Conservation (phyloP, 768 basidiomycete species). For the Pleurotus sapidus region DNA sequence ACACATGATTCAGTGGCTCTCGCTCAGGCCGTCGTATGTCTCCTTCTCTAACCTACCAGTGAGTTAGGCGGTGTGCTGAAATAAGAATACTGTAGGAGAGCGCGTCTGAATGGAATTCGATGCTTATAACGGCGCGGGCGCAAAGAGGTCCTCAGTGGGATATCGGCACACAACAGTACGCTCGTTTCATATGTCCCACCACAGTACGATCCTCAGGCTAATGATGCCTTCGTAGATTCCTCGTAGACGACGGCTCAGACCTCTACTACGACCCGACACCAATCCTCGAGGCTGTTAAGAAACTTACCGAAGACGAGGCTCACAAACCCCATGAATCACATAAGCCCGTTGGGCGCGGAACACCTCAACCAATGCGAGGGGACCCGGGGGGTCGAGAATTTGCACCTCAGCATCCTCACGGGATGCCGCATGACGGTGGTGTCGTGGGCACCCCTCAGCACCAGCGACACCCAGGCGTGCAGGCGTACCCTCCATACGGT, state of each 20-base stretch:
- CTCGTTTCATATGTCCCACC: slow-evolving; percentile 11
- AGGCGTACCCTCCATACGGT: not conserved
- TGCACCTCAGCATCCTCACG: slow-evolving; percentile 13
- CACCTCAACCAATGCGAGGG: slow-evolving; percentile 26
- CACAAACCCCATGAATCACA: slow-evolving; percentile 14
- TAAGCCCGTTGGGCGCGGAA: slow-evolving; percentile 22
- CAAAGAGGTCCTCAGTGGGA: slow-evolving; percentile 88
- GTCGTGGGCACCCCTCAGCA: slow-evolving; percentile 16
- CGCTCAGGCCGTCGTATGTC: slow-evolving; percentile 64
- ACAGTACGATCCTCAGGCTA: not conserved
- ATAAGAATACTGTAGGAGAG: slow-evolving; percentile 45
- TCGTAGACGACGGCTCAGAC: slow-evolving; percentile 70
- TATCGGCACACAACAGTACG: slow-evolving; percentile 81
- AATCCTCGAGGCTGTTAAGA: slow-evolving; percentile 51
- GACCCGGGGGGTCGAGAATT: slow-evolving; percentile 21
- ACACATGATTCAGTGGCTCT: slow-evolving; percentile 50
- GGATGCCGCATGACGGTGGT: not conserved
- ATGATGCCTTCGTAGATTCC: slow-evolving; percentile 45
- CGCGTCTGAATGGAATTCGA: slow-evolving; percentile 85
- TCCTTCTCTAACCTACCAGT: not conserved
- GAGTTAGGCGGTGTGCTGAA: not conserved
- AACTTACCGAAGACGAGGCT: slow-evolving; percentile 39
- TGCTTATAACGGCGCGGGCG: slow-evolving; percentile 74
- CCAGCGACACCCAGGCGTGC: slow-evolving; percentile 2
- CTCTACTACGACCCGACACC: slow-evolving; percentile 72